These are phyloP conservation scores for Tetrapisispora namnaoensis DNA, from an alignment of 805 yeast species.

Conservation along the genomic window DNA sequence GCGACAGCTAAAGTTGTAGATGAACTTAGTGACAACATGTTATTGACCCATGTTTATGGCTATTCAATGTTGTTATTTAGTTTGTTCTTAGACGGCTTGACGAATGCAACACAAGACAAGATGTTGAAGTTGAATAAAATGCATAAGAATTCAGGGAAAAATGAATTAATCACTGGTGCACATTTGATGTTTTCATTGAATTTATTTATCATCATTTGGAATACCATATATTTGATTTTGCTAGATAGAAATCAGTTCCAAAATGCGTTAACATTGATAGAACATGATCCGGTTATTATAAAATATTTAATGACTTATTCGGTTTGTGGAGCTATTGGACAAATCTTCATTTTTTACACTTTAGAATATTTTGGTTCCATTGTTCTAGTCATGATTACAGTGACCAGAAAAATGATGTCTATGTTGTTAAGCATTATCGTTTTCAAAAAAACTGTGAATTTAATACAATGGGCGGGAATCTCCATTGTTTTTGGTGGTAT, in stretches of 20 bases:
- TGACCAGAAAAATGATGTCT: slow-evolving; percentile 91
- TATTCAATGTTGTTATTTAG: slow-evolving; percentile 47
- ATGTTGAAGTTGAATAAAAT: slow-evolving; percentile 39
- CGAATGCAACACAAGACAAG: slow-evolving; percentile 89
- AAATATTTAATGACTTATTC: slow-evolving; percentile 58
- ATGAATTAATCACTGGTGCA: slow-evolving; percentile 59
- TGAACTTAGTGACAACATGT: slow-evolving; percentile 7
- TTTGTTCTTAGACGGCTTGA: slow-evolving; percentile 78
- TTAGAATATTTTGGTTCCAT: slow-evolving; percentile 79
- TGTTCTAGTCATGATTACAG: slow-evolving; percentile 83
- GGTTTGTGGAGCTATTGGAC: slow-evolving; percentile 81
- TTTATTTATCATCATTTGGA: slow-evolving; percentile 35
- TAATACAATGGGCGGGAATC: slow-evolving; percentile 72
- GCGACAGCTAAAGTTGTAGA: not conserved
- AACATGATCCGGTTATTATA: slow-evolving; percentile 39
- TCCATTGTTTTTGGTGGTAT: slow-evolving; percentile 76
- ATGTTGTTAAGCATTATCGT: slow-evolving; percentile 82
- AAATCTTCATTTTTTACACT: slow-evolving; percentile 82
- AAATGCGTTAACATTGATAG: slow-evolving; percentile 32
- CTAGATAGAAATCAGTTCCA: slow-evolving; percentile 18
- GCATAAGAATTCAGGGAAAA: slow-evolving; percentile 10
- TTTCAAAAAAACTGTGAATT: slow-evolving; percentile 66
- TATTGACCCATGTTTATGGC: slow-evolving; percentile 36
- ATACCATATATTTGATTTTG: slow-evolving; percentile 37
- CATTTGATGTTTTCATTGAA: slow-evolving; percentile 75